Evolutionary conservation across 371 early-diverging fungal genomes (phyloP).

Genomic region (Mortierella sp.): DNA sequence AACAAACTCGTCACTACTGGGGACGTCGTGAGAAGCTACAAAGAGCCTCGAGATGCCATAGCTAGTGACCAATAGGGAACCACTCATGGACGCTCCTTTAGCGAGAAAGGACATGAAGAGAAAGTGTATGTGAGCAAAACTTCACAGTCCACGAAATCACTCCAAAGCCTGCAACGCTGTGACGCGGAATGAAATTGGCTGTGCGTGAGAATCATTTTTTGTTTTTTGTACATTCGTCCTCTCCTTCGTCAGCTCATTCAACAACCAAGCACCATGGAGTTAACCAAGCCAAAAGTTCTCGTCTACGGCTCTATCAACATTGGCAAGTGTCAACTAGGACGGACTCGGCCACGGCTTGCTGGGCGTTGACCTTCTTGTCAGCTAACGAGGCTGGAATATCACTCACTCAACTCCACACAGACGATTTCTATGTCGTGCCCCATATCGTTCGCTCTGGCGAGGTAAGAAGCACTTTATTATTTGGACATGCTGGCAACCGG

Average conservation of each 20-base stretch:
- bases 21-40: too few species aligned
- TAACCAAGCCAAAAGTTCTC: conserved; percentile 63
- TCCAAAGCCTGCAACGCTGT: too few species aligned
- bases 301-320: conserved; percentile 90
- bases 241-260: conserved; percentile 1
- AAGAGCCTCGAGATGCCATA: too few species aligned
- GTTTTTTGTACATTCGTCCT: not conserved
- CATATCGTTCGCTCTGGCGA: conserved; percentile 87
- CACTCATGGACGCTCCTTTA: too few species aligned
- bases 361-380: not conserved
- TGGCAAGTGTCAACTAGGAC: conserved; percentile 67
- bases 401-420: not conserved
- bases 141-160: too few species aligned
- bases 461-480: conserved; percentile 15
- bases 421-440: conserved; percentile 86
- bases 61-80: too few species aligned
- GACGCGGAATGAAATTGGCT: too few species aligned
- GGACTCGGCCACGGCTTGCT: not conserved
- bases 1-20: too few species aligned
- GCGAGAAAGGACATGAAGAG: too few species aligned
- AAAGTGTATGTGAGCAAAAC: too few species aligned
- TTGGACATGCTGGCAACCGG: not conserved
- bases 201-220: too few species aligned
- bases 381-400: too few species aligned
- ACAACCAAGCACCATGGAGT: conserved; percentile 12